Conservation (phyloP, 495 filamentous ascomycete species). For the Neurospora africana region DNA sequence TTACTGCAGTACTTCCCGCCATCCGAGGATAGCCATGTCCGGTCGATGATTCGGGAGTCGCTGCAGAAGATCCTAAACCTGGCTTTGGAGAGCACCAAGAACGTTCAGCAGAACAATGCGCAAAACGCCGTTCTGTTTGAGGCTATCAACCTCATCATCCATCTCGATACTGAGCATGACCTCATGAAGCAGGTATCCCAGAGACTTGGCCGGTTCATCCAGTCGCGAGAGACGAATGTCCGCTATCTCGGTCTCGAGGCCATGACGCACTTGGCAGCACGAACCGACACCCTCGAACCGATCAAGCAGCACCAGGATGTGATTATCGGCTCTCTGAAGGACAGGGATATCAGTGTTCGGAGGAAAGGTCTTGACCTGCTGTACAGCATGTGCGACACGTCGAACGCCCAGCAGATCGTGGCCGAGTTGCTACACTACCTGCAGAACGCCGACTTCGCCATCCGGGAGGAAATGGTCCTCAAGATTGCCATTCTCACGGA, state of each 20-base stretch:
- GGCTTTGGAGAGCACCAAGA: slow-evolving; percentile 90
- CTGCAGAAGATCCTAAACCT: slow-evolving; percentile 80
- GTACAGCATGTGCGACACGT: slow-evolving; percentile 98
- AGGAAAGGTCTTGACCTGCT: slow-evolving; percentile 91
- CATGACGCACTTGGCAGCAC: slow-evolving; percentile 95
- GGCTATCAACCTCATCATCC: slow-evolving; percentile 96
- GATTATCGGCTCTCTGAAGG: slow-evolving; percentile 86
- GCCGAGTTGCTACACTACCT: slow-evolving; percentile 89
- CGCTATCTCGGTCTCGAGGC: slow-evolving; percentile 94
- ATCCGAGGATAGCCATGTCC: slow-evolving; percentile 87
- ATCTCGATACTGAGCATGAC: slow-evolving; percentile 91
- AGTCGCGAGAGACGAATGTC: slow-evolving; percentile 94
- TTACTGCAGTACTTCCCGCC: slow-evolving; percentile 94
- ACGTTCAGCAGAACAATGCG: slow-evolving; percentile 98
- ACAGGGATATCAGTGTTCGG: slow-evolving; percentile 93
- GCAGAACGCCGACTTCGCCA: slow-evolving; percentile 92
- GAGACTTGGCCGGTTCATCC: slow-evolving; percentile 88
- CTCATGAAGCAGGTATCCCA: slow-evolving; percentile 97
- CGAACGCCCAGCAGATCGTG: slow-evolving; percentile 86
- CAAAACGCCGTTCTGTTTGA: slow-evolving; percentile 98
- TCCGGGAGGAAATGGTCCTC: slow-evolving; percentile 97
- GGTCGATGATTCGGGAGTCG: slow-evolving; percentile 85
- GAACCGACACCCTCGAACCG: slow-evolving; percentile 88
- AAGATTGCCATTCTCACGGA: slow-evolving; percentile 98
- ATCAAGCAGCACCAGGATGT: slow-evolving; percentile 98